Evolutionary conservation across 352 stramenopile genomes (phyloP), one percentile per base, ranked within the genome.

Genomic region (Phytophthora europaea): DNA sequence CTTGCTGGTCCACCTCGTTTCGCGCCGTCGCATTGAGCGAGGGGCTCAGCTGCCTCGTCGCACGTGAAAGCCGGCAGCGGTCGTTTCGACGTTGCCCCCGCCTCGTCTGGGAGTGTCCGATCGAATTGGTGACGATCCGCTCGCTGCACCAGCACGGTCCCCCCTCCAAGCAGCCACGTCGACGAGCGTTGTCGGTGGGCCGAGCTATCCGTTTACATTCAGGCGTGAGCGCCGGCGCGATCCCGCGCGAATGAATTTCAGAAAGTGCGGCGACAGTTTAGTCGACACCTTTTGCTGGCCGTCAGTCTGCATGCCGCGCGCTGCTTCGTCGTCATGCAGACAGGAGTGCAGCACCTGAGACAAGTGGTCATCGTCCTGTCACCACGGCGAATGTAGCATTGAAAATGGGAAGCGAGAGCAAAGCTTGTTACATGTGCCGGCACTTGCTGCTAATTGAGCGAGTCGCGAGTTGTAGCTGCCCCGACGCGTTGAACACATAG

Each of bases 401-500:
- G 43, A 50, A 13, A 50, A 10, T 22, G 43, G 40, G 43, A 50
- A 50, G 18, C 43, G 43, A 50, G 2, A 13, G 43, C 43, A 50
- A 50, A 31, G 48, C 48, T 54, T 43, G 38, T 51, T 52, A 71
- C 15, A 22, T 15, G 59, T 22, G 13, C 20, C 16, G 8, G 64
- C 33, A 33, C 23, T 18, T 38, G 16, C 2, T 66, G 23, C 31
- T 57, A 36, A 36, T 36, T 22, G 38, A 63, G 65, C n/a, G 33
- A 47, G 10, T 7, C 15, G 18, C 31, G 28, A 18, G 13, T 26
- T 23, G 64, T 51, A 51, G 20, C 48, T 36, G 7, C 57, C 52
- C 65, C 61, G 8, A 82, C 53, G n/a, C 66, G 72, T 9, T 83
- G 63, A 2, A 82, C 67, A 52, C 76, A 86, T 8, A 84, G 56